These are phyloP conservation scores for Polychaeton citri DNA, from an alignment of 2,329 filamentous ascomycete genomes.

Conservation along the genomic window DNA sequence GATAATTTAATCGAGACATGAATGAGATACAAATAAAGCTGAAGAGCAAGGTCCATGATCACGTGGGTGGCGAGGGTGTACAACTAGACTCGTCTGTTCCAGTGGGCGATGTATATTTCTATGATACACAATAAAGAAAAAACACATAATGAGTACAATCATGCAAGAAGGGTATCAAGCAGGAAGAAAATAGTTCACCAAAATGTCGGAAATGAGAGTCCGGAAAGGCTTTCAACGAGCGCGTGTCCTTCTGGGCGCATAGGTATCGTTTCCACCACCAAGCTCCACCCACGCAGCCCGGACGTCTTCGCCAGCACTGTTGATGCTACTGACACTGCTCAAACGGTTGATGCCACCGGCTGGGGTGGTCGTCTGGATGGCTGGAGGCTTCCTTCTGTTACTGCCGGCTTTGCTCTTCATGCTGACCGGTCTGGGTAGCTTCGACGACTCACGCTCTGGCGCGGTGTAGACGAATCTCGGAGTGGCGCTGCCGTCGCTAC, in stretches of 20 bases:
- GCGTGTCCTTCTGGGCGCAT: not conserved
- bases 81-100: no score
- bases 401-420: not conserved
- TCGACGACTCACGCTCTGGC: not conserved
- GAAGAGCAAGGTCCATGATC: no score
- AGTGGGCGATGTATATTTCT: no score
- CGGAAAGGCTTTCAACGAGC: not conserved
- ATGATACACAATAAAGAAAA: no score
- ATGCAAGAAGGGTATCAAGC: no score
- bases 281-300: conserved; percentile 34
- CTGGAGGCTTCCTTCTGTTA: not conserved
- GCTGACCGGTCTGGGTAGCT: not conserved
- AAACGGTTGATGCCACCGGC: conserved; percentile 2
- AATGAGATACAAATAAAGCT: no score
- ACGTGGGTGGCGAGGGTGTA: no score
- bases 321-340: conserved; percentile 1
- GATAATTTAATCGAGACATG: no score
- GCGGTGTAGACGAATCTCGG: not conserved
- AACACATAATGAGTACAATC: no score
- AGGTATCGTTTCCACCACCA: conserved; percentile 18
- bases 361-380: not conserved
- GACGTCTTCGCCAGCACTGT: conserved; percentile 30
- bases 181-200: no score
- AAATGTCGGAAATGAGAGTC: no score
- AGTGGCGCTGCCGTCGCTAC: not conserved